Base-by-base conservation (phyloP, 2,329 filamentous ascomycete genomes). In the Curvularia sp. region DNA sequence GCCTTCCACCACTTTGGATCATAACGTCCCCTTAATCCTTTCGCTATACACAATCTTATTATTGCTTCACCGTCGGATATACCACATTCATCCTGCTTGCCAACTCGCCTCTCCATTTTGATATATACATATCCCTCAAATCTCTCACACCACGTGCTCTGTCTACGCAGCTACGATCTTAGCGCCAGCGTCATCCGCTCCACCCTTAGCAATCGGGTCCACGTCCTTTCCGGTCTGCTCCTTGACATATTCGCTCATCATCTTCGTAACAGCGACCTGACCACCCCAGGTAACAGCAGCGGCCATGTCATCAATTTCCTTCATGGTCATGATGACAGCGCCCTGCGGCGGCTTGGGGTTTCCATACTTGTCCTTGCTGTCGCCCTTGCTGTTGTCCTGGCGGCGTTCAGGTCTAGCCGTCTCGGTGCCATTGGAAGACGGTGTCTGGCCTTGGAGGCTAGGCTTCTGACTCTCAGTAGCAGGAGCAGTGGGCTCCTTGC, bases 201-300 rank as follows among this genome's bases (percentile, higher is more conserved):
- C 42, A n/a, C 36, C 45, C 25, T 19, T 49, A 13, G 32, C 6
- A 5, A 54, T 32, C 12, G 53, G 41, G 1, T 52, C 53, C 3
- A 66, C 39, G 3, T 52, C 66, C 45, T 57, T 58, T 3, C 68
- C 68, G 6, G 66, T 70, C 62, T 72, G 66, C 5, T 49, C 62
- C 63, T 73, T 68, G 41, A 73, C 69, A 39, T 69, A 75, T 6
- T 75, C 68, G 53, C 55, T 71, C 73, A 76, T 75, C 72, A 76
- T 76, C 66, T 73, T 49, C 8, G 63, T 69, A 45, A 76, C 71
- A 3, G 72, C 67, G 8, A 66, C 67, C 53, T 74, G 67, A 18
- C 70, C 70, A 53, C 66, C 72, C 70, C 72, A 75, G 7, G 55
- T 47, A 15, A 66, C 52, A 18, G 65, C 42, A 36, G 61, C 47